Percentiles rank a stretch among this genome's conserved stretches.
Conservation (phyloP, 2,329 filamentous ascomycete species). For the Tolypocladium album region DNA sequence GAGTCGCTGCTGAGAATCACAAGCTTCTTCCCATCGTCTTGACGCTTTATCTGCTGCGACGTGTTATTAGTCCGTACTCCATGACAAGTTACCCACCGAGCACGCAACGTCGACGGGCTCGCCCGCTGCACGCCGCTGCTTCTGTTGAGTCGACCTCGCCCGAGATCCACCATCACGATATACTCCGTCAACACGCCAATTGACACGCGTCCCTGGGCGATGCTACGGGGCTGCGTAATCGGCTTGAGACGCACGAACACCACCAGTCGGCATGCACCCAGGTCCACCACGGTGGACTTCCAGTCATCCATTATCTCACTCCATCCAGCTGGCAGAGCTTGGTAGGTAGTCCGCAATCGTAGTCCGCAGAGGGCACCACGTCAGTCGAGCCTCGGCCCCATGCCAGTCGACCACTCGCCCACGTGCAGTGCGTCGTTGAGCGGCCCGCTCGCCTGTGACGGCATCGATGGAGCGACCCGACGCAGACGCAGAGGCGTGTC, state of each 20-base stretch:
- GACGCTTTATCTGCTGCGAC: neutral
- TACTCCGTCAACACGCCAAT: neutral
- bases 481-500: neutral
- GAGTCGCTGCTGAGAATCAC: neutral
- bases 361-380: neutral
- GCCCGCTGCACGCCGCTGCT: neutral
- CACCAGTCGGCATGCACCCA: neutral
- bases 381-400: constrained; percentile 1
- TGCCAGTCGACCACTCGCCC: neutral
- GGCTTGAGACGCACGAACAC: neutral
- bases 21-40: neutral
- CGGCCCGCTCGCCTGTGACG: neutral
- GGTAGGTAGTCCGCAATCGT: neutral
- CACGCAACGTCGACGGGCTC: constrained; percentile 2
- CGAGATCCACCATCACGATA: too few relatives aligned
- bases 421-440: constrained; percentile 2
- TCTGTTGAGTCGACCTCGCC: neutral
- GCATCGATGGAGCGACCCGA: neutral
- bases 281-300: neutral
- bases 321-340: neutral
- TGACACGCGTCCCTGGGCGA: neutral
- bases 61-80: neutral
- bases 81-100: neutral
- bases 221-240: neutral
- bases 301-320: too few relatives aligned